Evolutionary conservation across 176 grass and related monocot species (phyloP).

Genomic region (Ananas comosus): DNA sequence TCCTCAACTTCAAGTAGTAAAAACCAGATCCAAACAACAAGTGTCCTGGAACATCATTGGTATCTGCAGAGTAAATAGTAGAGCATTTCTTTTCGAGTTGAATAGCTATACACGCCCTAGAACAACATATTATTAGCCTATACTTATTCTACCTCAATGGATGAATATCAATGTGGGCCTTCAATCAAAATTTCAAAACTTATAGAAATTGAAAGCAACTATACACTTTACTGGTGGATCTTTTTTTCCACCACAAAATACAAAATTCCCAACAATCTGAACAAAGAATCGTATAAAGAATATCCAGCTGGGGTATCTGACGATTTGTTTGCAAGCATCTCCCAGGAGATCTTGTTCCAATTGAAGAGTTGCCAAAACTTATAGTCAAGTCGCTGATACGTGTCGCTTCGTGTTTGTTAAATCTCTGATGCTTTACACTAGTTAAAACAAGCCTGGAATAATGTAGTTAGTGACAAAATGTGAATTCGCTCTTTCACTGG

Average conservation of each 20-base stretch:
- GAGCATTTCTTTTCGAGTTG: background rate
- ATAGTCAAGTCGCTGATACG: background rate
- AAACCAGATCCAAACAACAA: too few species aligned
- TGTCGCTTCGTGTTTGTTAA: background rate
- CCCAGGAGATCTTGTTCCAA: background rate
- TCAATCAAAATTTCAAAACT: background rate
- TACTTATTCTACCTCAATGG: conserved; percentile 10
- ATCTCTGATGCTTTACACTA: background rate
- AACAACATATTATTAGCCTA: conserved; percentile 10
- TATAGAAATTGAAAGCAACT: conserved; percentile 7
- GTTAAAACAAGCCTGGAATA: background rate
- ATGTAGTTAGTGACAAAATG: background rate
- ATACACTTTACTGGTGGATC: background rate
- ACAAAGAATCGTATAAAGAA: background rate
- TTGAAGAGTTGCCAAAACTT: background rate
- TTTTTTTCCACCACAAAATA: background rate
- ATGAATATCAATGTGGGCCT: conserved; percentile 1
- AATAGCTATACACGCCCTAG: conserved; percentile 2
- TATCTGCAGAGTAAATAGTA: conserved; percentile 5
- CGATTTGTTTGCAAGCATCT: background rate
- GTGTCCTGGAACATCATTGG: too few species aligned
- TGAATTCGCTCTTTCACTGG: background rate
- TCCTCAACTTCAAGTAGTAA: too few species aligned
- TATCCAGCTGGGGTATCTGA: background rate
- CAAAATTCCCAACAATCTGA: background rate